Percentiles rank a stretch among this genome's conserved stretches.
These are phyloP conservation scores for Russula sp. DNA, from an alignment of 768 basidiomycete genomes.

Conservation along the genomic window DNA sequence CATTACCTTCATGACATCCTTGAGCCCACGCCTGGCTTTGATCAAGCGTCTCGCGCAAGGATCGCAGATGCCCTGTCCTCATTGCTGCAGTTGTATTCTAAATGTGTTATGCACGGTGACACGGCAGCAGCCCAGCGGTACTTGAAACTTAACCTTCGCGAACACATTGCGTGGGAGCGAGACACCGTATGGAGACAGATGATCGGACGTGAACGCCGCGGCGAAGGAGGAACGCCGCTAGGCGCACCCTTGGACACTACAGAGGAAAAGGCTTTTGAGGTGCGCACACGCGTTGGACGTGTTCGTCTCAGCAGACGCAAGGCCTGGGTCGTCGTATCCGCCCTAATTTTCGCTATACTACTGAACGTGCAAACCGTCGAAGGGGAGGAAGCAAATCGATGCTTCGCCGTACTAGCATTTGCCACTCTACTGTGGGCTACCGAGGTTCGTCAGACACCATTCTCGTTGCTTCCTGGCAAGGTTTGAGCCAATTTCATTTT, in stretches of 20 bases:
- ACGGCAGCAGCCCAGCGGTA: conserved; percentile 62
- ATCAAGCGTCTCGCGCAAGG: conserved; percentile 49
- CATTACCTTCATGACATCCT: conserved; percentile 67
- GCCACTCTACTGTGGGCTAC: conserved; percentile 95
- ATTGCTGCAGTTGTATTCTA: conserved; percentile 70
- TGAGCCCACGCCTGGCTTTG: conserved; percentile 63
- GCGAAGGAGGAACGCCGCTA: conserved; percentile 33
- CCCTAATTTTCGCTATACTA: conserved; percentile 50
- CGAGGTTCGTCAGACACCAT: conserved; percentile 51
- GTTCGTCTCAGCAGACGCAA: conserved; percentile 60
- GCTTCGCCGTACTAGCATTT: conserved; percentile 83
- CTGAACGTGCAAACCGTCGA: conserved; percentile 55
- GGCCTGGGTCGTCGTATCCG: conserved; percentile 49
- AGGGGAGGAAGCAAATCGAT: conserved; percentile 70
- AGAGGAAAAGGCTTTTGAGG: conserved; percentile 38
- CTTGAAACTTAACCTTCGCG: conserved; percentile 78
- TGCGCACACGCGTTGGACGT: conserved; percentile 60
- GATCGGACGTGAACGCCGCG: conserved; percentile 76
- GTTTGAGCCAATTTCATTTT: neutral
- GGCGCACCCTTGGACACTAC: conserved; percentile 27
- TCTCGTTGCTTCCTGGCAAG: neutral
- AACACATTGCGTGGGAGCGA: conserved; percentile 94
- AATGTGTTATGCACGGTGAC: conserved; percentile 78
- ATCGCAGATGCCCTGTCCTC: conserved; percentile 50
- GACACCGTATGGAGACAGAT: conserved; percentile 98